Evolutionary conservation across 768 basidiomycete species (phyloP).

Genomic region (Lentinula sp.): DNA sequence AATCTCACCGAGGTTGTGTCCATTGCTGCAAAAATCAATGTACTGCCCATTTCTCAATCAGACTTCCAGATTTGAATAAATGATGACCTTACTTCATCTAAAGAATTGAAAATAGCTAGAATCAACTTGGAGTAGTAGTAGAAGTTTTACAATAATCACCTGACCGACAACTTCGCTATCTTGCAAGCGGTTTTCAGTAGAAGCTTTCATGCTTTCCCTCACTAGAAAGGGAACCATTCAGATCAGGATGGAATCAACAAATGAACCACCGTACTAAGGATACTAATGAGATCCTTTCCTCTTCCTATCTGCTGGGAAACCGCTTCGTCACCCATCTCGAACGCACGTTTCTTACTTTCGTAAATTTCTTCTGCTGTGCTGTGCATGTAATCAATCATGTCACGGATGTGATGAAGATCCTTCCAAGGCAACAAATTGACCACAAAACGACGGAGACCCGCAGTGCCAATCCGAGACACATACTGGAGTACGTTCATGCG

Average conservation of each 20-base stretch:
- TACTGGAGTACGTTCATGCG: conserved; percentile 17
- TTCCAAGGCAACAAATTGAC: conserved; percentile 15
- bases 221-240: conserved; percentile 15
- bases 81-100: conserved; percentile 1
- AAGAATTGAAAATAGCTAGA: background rate
- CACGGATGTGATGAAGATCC: conserved; percentile 15
- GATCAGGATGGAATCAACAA: background rate
- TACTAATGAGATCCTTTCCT: conserved; percentile 31
- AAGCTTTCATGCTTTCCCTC: conserved; percentile 26
- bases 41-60: conserved; percentile 13
- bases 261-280: conserved; percentile 17
- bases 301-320: conserved; percentile 19
- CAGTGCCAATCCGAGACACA: conserved; percentile 18
- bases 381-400: conserved; percentile 23
- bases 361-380: conserved; percentile 19
- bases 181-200: conserved; percentile 21
- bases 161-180: conserved; percentile 31
- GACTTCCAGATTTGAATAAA: background rate
- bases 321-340: conserved; percentile 18
- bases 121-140: too few relatives aligned
- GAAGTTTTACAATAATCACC: conserved; percentile 11
- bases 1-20: conserved; percentile 31
- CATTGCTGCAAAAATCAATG: conserved; percentile 32
- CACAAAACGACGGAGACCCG: conserved; percentile 21
- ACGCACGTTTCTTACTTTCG: conserved; percentile 20